Evolutionary conservation across 2,329 filamentous ascomycete species (phyloP), one percentile per base, ranked within the genome.

Genomic region (Arthrobotrys iridis): DNA sequence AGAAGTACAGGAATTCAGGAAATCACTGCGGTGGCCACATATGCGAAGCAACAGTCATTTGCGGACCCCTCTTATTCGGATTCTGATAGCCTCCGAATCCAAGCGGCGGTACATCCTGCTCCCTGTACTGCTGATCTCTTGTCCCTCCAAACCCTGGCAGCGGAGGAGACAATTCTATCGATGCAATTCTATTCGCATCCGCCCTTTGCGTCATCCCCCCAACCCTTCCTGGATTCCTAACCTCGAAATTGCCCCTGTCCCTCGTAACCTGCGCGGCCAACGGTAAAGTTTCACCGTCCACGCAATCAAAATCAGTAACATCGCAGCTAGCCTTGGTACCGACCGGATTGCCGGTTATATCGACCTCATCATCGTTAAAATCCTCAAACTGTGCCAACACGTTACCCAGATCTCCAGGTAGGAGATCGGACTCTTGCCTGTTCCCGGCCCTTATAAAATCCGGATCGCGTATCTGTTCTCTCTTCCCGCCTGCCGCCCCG

Each of bases 251-350:
- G 7, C 26, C 59, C 46, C 24, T 22, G 4, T 11, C 18, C 13
- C 41, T 48, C 8, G 20, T 52, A 5, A 73, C 35, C 10, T 13
- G n/a, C 22, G 24, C 33, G 7, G 50, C 60, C 30, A 65, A 30
- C 10, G 68, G 68, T 15, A 57, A 15, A 28, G 3, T 50, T 5
- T 37, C 30, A 20, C 15, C 30, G 11, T 65, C 50, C 5, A 33
- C 11, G n/a, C 68, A 73, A 43, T 65, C 60, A 2, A n/a, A 7
- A 18, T 73, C 60, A 11, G 59, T 65, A 43, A 73, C 22, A 48
- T 73, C 60, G 33, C 68, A 73, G n/a, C 68, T 73, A 11, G 24
- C 37, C n/a, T 73, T 58, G 15, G 40, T 46, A 4, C 15, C 41
- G 11, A 10, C 24, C 4, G 45, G 33, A 3, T 4, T 3, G 2